A percentile compares a stretch with the other conserved stretches of the same genome.
These are phyloP conservation scores for Fusarium algeriense DNA, from an alignment of 2,329 filamentous ascomycete species.

Conservation along the genomic window DNA sequence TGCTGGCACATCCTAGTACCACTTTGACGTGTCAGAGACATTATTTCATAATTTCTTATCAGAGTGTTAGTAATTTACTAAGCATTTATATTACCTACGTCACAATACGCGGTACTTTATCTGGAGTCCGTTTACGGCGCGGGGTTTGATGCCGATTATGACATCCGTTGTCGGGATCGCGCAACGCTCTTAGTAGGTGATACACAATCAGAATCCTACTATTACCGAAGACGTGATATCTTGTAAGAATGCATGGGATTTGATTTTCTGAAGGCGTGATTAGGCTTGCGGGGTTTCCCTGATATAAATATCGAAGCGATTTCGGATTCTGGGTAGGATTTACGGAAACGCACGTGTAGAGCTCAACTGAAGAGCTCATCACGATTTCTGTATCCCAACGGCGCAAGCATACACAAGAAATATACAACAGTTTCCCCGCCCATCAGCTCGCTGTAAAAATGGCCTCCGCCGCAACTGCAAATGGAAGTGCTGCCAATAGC, in stretches of 20 bases:
- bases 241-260: not conserved
- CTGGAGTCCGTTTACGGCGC: not conserved
- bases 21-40: too few relatives aligned
- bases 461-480: not conserved
- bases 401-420: too few relatives aligned
- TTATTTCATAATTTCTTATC: too few relatives aligned
- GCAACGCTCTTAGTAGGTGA: constrained; percentile 1
- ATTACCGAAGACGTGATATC: not conserved
- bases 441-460: not conserved
- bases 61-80: too few relatives aligned
- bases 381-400: too few relatives aligned
- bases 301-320: not conserved
- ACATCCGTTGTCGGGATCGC: constrained; percentile 21
- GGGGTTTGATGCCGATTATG: not conserved
- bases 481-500: not conserved
- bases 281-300: not conserved
- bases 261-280: constrained; percentile 3
- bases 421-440: not conserved
- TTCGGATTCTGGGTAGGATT: not conserved
- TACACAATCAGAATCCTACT: not conserved
- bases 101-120: not conserved
- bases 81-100: too few relatives aligned
- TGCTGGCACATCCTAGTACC: too few relatives aligned
- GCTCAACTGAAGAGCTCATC: not conserved
- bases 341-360: not conserved